Base-by-base conservation (phyloP, 2,329 filamentous ascomycete species). In the Chrysosporium queenslandicum region DNA sequence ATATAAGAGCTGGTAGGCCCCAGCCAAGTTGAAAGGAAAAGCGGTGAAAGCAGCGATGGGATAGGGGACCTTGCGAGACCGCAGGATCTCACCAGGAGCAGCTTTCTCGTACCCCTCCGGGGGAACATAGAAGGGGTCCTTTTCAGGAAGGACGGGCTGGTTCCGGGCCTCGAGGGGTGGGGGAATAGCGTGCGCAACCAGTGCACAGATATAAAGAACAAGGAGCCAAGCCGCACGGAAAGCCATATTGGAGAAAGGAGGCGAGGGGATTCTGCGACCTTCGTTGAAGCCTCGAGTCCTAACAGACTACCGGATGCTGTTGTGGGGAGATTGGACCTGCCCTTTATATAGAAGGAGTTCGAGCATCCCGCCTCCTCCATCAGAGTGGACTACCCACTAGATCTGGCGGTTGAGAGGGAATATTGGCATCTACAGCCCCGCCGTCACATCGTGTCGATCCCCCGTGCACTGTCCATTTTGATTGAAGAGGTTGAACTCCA, bases 1-100 rank as follows among this genome's bases (percentile, higher is more conserved):
- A 54, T 71, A 73, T 1, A 73, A 62, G 39, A 74, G 61, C 51
- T 74, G 67, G 47, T 68, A 61, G 2, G 58, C 53, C 5, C 55
- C 50, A 3, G 51, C 54, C 4, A 65, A 47, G 29, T 65, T 63
- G 42, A 60, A 50, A 11, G 56, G 55, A 18, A 53, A 55, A 14
- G 56, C n/a, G 11, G 55, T 50, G 32, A 64, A 59, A 6, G 57
- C 58, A 1, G 61, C 60, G 41, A 64, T 60, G 3, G 60, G 56
- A 18, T 56, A 54, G 2, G 61, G 60, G 6, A 59, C 59, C 12
- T 52, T 54, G 20, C 63, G 60, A n/a, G 57, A 43, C 40, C 61
- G 58, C 11, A 66, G 53, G 37, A 66, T 65, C 8, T 59, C 58
- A 9, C 64, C 64, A 1, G 64, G 63, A 3, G 56, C 42, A 0